These are phyloP conservation scores for Oxytropis ochrocephala DNA, from an alignment of 306 rosid species.

Conservation along the genomic window DNA sequence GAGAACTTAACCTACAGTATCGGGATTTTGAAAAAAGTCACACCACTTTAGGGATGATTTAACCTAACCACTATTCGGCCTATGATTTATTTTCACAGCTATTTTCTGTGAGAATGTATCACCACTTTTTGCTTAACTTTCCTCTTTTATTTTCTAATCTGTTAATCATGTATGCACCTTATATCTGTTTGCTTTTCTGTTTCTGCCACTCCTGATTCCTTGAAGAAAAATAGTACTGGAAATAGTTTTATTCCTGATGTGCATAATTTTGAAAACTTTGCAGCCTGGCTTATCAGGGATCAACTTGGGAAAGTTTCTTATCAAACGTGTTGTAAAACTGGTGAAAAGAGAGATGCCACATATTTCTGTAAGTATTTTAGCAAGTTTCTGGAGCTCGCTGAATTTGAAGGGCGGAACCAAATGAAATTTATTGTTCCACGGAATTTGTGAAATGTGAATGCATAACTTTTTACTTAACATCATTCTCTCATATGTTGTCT, in stretches of 20 bases:
- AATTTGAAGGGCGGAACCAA: conserved; percentile 16
- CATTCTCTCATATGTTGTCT: background rate
- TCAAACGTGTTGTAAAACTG: conserved; percentile 78
- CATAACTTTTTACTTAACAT: background rate
- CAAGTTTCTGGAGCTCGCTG: conserved; percentile 5
- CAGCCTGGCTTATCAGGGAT: conserved; percentile 97
- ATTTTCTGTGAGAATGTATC: too few species aligned
- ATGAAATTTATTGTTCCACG: background rate
- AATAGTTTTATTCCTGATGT: conserved; percentile 19
- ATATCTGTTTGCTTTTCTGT: conserved; percentile 20
- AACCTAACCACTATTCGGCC: too few species aligned
- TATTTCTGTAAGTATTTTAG: conserved; percentile 62
- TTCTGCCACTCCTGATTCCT: background rate
- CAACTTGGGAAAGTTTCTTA: conserved; percentile 87
- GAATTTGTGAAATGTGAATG: conserved; percentile 11
- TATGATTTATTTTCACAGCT: too few species aligned
- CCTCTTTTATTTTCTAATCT: background rate
- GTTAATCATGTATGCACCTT: conserved; percentile 12
- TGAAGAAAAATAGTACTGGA: background rate
- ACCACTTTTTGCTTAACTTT: conserved; percentile 5
- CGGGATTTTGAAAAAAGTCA: too few species aligned
- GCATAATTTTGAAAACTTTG: conserved; percentile 22
- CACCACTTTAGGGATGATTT: too few species aligned
- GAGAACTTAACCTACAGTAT: too few species aligned
- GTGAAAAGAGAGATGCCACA: conserved; percentile 89